Base-by-base conservation (phyloP, 2,329 filamentous ascomycete species). In the Aspergillus nomiae region DNA sequence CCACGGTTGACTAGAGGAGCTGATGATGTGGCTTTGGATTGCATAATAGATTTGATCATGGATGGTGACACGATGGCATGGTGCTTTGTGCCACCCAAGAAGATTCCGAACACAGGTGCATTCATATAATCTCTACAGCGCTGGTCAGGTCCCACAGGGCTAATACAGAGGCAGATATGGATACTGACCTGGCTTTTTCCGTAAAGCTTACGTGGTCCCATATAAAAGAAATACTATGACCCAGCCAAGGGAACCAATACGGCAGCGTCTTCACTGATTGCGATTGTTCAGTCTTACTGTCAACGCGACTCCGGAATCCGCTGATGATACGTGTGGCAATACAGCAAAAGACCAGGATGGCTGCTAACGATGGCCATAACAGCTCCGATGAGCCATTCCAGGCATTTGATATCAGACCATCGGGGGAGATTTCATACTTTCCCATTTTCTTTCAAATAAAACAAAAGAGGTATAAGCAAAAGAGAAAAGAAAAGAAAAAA, bases 171-270 rank as follows among this genome's bases (percentile, higher is more conserved):
- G 30, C 5, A 48, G 24, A 3, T 26, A 32, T 16, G 28, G 26
- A 56, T 10, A 64, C 65, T 46, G 57, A 84, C 82, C 78, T 74
- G 16, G 82, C 72, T 57, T 74, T 75, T 45, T 74, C 74, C 63
- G 85, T 70, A 66, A 84, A 82, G 12, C 69, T 68, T 46, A 82
- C 75, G 56, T 81, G 79, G 46, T 81, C 72, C 69, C 82, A 78
- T 24, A 80, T 73, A 67, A 87, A 83, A 24, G 74, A 75, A 46
- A 83, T 68, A 8, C 82, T 78, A 76, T 89, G 85, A 45, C 86
- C 85, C 10, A 89, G 41, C 58, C 84, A 78, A 1, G 87, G 87
- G 9, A 89, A 72, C 84, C 85, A 89, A 73, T 89, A 89, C 32
- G 86, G 85, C 26, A 84, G 67, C 61, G 80, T 73, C 71, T 82